A percentile compares a stretch with the other conserved stretches of the same genome.
Conservation (phyloP, 495 filamentous ascomycete genomes). For the Letharia lupina region DNA sequence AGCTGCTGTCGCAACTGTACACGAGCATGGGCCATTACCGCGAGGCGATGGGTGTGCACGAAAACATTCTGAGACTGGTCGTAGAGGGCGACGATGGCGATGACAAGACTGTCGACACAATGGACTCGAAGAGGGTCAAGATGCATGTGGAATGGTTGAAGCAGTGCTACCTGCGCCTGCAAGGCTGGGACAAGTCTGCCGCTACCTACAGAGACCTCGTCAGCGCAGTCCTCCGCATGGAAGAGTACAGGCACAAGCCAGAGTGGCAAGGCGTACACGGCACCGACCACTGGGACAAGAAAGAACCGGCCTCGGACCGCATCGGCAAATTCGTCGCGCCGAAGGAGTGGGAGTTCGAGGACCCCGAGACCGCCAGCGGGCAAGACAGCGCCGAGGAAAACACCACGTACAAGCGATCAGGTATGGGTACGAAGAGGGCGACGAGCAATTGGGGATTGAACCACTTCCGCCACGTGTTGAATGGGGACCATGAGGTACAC, state of each 20-base stretch:
- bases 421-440: conserved; percentile 7
- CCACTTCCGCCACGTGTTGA: background rate
- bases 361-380: background rate
- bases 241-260: conserved; percentile 7
- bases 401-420: background rate
- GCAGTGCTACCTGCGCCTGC: conserved; percentile 32
- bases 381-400: background rate
- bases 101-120: conserved; percentile 24
- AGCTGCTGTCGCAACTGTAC: conserved; percentile 48
- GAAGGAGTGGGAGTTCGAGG: conserved; percentile 13
- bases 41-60: conserved; percentile 47
- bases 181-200: conserved; percentile 30
- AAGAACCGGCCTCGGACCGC: conserved; percentile 11
- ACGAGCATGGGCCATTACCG: conserved; percentile 41
- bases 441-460: conserved; percentile 21
- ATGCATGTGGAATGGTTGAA: conserved; percentile 48
- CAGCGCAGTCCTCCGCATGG: conserved; percentile 5
- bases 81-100: conserved; percentile 39
- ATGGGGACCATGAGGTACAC: conserved; percentile 5
- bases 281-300: conserved; percentile 14
- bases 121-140: conserved; percentile 32
- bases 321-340: conserved; percentile 13
- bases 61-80: conserved; percentile 43
- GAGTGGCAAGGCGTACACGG: conserved; percentile 11
- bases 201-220: conserved; percentile 20